These are phyloP conservation scores for Bruguiera parviflora DNA, from an alignment of 345 rosid genomes.

Conservation along the genomic window DNA sequence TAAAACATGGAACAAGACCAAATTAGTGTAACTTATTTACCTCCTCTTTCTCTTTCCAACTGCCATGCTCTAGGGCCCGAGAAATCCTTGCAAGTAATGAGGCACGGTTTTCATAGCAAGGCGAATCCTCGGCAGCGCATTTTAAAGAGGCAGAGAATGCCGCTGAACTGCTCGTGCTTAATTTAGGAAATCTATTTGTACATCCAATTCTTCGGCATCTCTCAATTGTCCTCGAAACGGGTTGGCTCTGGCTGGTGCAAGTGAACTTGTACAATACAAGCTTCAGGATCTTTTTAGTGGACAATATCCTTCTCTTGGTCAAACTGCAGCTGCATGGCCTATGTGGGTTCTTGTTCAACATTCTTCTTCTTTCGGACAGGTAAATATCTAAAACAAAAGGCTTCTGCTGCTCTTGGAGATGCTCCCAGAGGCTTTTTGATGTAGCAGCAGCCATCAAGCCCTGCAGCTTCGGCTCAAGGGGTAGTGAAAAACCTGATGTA, in stretches of 20 bases:
- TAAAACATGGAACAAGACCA: background rate
- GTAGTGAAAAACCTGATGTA: background rate
- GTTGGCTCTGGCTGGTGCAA: constrained; percentile 11
- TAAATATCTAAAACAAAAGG: constrained; percentile 29
- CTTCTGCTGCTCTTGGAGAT: constrained; percentile 38
- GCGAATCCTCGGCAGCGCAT: constrained; percentile 4
- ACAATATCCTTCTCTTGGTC: background rate
- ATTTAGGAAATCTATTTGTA: constrained; percentile 14
- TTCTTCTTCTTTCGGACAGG: constrained; percentile 26
- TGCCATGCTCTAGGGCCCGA: constrained; percentile 9
- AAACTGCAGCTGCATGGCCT: constrained; percentile 5
- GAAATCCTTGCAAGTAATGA: constrained; percentile 1
- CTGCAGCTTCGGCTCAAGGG: constrained; percentile 5
- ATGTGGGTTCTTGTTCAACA: constrained; percentile 8
- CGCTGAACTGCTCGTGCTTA: constrained; percentile 7
- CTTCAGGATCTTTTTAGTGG: constrained; percentile 24
- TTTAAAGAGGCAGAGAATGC: constrained; percentile 9
- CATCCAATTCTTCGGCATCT: constrained; percentile 9
- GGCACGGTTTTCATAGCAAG: background rate
- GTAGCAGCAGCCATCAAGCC: constrained; percentile 21
- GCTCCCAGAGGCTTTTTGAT: constrained; percentile 29
- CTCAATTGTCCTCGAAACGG: background rate
- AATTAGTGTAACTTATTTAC: constrained; percentile 20
- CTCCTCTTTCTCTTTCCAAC: constrained; percentile 28
- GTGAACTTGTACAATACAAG: constrained; percentile 20